Conservation (phyloP, 2,329 filamentous ascomycete genomes). For the Falciphora oryzae region DNA sequence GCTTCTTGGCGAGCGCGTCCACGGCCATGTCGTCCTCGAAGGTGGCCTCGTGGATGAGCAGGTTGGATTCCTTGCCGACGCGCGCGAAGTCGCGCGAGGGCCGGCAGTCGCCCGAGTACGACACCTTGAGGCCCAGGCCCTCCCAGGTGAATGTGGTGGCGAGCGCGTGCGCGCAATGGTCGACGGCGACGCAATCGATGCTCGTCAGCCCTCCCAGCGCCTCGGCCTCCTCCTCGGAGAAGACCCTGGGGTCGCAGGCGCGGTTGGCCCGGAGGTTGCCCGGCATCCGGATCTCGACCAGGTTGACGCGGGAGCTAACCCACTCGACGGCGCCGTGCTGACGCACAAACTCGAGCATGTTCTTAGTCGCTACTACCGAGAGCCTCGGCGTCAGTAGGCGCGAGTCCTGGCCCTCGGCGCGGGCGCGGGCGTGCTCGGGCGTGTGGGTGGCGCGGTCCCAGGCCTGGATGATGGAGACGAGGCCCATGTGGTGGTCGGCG, state of each 20-base stretch:
- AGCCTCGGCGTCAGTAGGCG: conserved; percentile 35
- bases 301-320: conserved; percentile 53
- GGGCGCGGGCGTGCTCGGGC: conserved; percentile 30
- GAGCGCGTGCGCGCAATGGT: conserved; percentile 74
- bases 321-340: conserved; percentile 79
- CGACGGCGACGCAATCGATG: conserved; percentile 62
- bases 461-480: conserved; percentile 70
- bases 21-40: conserved; percentile 79
- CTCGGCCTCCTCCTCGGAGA: conserved; percentile 34
- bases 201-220: conserved; percentile 52
- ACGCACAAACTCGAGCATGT: conserved; percentile 69
- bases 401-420: conserved; percentile 20
- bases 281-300: conserved; percentile 20
- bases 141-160: conserved; percentile 74
- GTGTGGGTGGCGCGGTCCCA: conserved; percentile 59
- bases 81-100: conserved; percentile 64
- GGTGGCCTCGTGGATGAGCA: conserved; percentile 92
- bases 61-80: conserved; percentile 69
- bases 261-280: conserved; percentile 6
- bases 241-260: conserved; percentile 22
- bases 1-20: conserved; percentile 82
- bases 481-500: conserved; percentile 92
- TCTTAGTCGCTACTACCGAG: conserved; percentile 60
- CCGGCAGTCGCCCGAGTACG: conserved; percentile 91
- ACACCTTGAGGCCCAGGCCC: conserved; percentile 66